These are phyloP conservation scores for Tilletia setariae DNA, from an alignment of 1,284 basidiomycete species.

Conservation along the genomic window DNA sequence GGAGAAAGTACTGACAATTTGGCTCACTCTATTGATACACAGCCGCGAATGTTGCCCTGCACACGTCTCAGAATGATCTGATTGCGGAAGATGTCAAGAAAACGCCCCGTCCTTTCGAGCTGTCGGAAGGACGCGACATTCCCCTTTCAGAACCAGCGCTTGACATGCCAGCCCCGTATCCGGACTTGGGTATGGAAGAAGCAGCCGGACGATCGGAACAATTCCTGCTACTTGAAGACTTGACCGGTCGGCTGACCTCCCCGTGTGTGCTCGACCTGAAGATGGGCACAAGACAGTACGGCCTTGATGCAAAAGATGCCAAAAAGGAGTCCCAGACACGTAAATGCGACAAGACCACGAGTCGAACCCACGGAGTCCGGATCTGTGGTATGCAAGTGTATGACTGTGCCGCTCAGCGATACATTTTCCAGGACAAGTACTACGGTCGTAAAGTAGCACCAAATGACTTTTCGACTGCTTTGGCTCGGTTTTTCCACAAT, in stretches of 20 bases:
- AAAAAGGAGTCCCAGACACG: slow-evolving; percentile 98
- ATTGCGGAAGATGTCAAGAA: not conserved
- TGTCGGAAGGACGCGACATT: not conserved
- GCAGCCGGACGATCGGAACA: slow-evolving; percentile 76
- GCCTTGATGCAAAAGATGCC: slow-evolving; percentile 82
- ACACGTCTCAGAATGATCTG: not conserved
- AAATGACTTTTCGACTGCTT: slow-evolving; percentile 76
- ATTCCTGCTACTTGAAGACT: slow-evolving; percentile 97
- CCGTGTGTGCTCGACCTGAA: slow-evolving; percentile 97
- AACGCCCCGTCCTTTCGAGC: slow-evolving; percentile 19
- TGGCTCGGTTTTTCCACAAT: slow-evolving; percentile 80
- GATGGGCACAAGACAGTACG: slow-evolving; percentile 98
- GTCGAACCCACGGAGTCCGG: slow-evolving; percentile 80
- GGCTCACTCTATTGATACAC: not conserved
- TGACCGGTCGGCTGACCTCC: slow-evolving; percentile 87
- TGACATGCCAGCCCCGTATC: not conserved
- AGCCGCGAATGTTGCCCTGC: not conserved
- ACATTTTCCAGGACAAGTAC: slow-evolving; percentile 94
- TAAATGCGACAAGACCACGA: slow-evolving; percentile 95
- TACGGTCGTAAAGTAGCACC: slow-evolving; percentile 82
- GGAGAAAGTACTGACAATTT: too few species aligned
- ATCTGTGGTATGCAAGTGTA: slow-evolving; percentile 97
- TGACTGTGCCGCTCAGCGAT: slow-evolving; percentile 61
- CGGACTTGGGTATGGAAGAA: slow-evolving; percentile 4
- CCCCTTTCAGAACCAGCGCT: not conserved